Conservation (phyloP, 768 basidiomycete genomes). For the Suillus lakei region DNA sequence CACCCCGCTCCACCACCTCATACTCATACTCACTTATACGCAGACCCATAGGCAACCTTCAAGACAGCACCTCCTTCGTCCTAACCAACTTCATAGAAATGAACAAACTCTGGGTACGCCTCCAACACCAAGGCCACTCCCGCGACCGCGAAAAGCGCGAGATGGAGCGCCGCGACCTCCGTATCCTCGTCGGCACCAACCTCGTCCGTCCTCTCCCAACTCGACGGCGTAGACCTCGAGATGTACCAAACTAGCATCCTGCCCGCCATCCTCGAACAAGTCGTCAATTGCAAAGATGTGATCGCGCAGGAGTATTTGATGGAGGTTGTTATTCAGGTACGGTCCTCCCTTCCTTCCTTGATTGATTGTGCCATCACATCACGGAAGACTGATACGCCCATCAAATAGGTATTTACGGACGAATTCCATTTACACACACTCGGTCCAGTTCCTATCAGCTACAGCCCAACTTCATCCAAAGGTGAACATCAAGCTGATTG, state of each 20-base stretch:
- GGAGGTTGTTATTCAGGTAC: slow-evolving; percentile 98
- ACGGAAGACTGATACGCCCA: background rate
- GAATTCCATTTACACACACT: slow-evolving; percentile 97
- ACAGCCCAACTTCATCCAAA: slow-evolving; percentile 97
- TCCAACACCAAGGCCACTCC: slow-evolving; percentile 97
- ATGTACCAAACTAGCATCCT: slow-evolving; percentile 88
- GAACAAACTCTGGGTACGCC: slow-evolving; percentile 99
- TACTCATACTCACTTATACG: background rate
- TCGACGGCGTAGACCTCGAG: slow-evolving; percentile 95
- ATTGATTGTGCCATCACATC: too few species aligned
- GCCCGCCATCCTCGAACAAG: slow-evolving; percentile 93
- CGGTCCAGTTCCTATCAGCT: slow-evolving; percentile 94
- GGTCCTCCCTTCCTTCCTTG: slow-evolving; percentile 20
- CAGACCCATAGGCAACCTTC: slow-evolving; percentile 86
- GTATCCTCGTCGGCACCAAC: slow-evolving; percentile 97
- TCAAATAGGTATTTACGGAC: slow-evolving; percentile 90
- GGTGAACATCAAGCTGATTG: slow-evolving; percentile 98
- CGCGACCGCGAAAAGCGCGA: slow-evolving; percentile 97
- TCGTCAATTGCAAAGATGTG: slow-evolving; percentile 97
- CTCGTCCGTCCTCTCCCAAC: slow-evolving; percentile 91
- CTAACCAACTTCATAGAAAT: slow-evolving; percentile 99
- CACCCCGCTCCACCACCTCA: background rate
- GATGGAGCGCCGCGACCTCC: slow-evolving; percentile 91
- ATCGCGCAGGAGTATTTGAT: slow-evolving; percentile 99
- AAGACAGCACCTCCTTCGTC: slow-evolving; percentile 95